Evolutionary conservation across 2,329 filamentous ascomycete species (phyloP).

Genomic region (Teratosphaeria nubilosa): DNA sequence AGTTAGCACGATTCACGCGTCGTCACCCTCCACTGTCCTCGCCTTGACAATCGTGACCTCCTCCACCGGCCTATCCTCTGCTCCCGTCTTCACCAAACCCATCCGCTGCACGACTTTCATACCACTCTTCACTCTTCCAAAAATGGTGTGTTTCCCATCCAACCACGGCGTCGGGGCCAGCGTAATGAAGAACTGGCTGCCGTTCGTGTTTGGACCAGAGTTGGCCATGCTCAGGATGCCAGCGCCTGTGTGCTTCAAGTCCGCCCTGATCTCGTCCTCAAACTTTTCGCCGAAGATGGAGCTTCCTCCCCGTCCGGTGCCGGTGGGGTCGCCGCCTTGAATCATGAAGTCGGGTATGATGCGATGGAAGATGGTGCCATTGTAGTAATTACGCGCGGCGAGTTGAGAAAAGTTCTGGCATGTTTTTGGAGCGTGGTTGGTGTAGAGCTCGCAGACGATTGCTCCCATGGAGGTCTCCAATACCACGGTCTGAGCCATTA

Average conservation of each 20-base stretch:
- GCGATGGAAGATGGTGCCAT: slow-evolving; percentile 76
- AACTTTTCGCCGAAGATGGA: slow-evolving; percentile 93
- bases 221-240: slow-evolving; percentile 97
- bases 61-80: slow-evolving; percentile 69
- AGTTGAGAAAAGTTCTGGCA: slow-evolving; percentile 65
- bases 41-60: slow-evolving; percentile 73
- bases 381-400: slow-evolving; percentile 75
- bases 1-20: not conserved
- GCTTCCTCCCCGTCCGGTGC: slow-evolving; percentile 77
- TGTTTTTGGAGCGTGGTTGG: slow-evolving; percentile 63
- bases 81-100: slow-evolving; percentile 74
- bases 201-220: slow-evolving; percentile 83
- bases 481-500: slow-evolving; percentile 66
- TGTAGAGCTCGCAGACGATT: slow-evolving; percentile 84
- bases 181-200: slow-evolving; percentile 92
- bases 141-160: slow-evolving; percentile 95
- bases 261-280: slow-evolving; percentile 73
- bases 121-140: slow-evolving; percentile 77
- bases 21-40: slow-evolving; percentile 48
- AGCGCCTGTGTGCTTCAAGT: slow-evolving; percentile 82
- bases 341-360: slow-evolving; percentile 96
- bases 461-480: slow-evolving; percentile 83
- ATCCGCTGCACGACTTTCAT: slow-evolving; percentile 78
- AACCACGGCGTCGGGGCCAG: slow-evolving; percentile 91
- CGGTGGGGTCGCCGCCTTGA: slow-evolving; percentile 75